phyloP scores from a whole-genome alignment of 1,284 basidiomycete genomes.

The Sphagnurus paluster region DNA sequence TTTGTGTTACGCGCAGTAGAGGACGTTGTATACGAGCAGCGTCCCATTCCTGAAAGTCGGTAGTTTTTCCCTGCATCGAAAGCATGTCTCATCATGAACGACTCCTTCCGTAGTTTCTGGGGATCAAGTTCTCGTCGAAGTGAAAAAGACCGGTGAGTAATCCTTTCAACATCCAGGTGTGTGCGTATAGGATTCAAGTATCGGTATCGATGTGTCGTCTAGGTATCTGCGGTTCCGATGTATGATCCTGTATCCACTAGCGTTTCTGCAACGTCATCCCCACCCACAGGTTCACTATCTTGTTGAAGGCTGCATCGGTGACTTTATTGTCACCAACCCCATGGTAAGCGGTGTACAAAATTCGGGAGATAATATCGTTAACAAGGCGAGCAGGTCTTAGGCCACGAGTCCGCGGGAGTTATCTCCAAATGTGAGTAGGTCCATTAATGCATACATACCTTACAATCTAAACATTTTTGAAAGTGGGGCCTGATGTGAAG shows the following conservation, averaged over 20 bases:
- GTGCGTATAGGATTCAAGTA: too few relatives aligned
- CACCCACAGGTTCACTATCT: constrained; percentile 69
- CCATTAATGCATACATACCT: neutral
- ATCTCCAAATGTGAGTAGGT: constrained; percentile 51
- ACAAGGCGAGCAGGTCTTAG: constrained; percentile 45
- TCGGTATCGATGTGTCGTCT: too few relatives aligned
- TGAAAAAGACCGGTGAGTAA: constrained; percentile 84
- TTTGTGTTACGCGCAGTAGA: constrained; percentile 78
- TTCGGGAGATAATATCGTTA: neutral
- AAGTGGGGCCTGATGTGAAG: constrained; percentile 70
- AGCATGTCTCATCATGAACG: constrained; percentile 6
- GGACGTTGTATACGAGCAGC: constrained; percentile 74
- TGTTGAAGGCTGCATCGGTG: constrained; percentile 73
- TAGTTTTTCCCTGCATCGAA: constrained; percentile 4
- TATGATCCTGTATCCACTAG: constrained; percentile 31
- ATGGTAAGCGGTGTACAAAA: constrained; percentile 51
- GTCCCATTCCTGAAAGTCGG: constrained; percentile 76
- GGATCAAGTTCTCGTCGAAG: constrained; percentile 85
- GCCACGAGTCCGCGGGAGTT: constrained; percentile 66
- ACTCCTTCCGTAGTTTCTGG: constrained; percentile 52
- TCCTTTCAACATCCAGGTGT: neutral
- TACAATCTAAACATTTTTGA: neutral
- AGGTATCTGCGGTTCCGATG: constrained; percentile 93
- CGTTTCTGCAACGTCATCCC: constrained; percentile 11
- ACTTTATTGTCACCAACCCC: constrained; percentile 75